Evolutionary conservation across 2,329 filamentous ascomycete species (phyloP), one percentile per base, ranked within the genome.

Genomic region (Dendrostoma leiphaemia): DNA sequence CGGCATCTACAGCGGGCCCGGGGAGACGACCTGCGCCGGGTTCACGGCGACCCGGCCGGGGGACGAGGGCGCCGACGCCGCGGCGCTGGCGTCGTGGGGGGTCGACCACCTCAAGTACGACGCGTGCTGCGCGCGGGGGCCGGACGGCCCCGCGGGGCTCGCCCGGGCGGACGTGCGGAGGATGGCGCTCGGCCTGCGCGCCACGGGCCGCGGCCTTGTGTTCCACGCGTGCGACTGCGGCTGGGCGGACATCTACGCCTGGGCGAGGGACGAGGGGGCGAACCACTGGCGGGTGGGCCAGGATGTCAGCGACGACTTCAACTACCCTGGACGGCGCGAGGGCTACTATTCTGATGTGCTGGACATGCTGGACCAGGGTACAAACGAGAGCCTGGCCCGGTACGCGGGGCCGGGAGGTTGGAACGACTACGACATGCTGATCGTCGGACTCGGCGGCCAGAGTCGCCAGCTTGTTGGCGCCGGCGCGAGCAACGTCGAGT

Each of bases 291-390:
- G 53, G 1, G 51, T 51, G 19, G 53, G 48, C 0, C 53, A 55
- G 48, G 52, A 50, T 12, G 50, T 54, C 24, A 41, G 26, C n/a
- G 52, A 54, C 15, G 52, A 54, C 17, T 54, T 50, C 52, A 54
- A 49, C 38, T 54, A 54, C 9, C 45, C 45, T 9, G 52, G 52
- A 2, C 35, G 41, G 2, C n/a, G 53, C 17, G 34, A 48, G 31
- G 43, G 53, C 15, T 56, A 52, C 24, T 72, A 73, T 54, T 76
- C 78, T 50, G 66, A 71, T 50, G 74, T 73, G 5, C 57, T 79
- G 38, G 73, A 75, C 44, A 54, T 70, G 15, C 55, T 54, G 51
- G 56, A 32, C 24, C 32, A 37, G 46, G 51, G 37, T 19, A 54
- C 41, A 50, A 46, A 55, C 19, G 19, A 38, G 31, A 50, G 38